Conservation (phyloP, 352 stramenopile genomes). For the Phytophthora syringae region DNA sequence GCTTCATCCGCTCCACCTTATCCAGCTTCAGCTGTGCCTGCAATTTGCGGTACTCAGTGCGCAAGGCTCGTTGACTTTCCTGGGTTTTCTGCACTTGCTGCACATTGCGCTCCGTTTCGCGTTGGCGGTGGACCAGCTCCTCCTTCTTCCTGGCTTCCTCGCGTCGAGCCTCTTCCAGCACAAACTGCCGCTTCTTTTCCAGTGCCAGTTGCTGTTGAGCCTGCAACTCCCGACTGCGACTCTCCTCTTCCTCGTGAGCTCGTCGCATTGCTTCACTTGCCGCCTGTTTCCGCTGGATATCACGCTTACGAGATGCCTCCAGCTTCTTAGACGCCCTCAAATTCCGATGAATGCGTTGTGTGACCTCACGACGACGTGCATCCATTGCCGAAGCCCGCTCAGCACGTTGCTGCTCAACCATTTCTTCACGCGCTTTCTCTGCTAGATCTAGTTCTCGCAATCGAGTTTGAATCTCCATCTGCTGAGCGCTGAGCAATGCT, state of each 20-base stretch:
- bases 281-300: slow-evolving; percentile 69
- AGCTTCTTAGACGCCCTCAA: slow-evolving; percentile 68
- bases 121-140: slow-evolving; percentile 64
- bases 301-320: slow-evolving; percentile 65
- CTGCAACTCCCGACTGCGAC: slow-evolving; percentile 57
- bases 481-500: slow-evolving; percentile 60
- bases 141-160: slow-evolving; percentile 86
- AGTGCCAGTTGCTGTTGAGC: slow-evolving; percentile 73
- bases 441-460: slow-evolving; percentile 69
- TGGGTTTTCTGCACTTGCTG: slow-evolving; percentile 75
- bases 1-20: slow-evolving; percentile 93
- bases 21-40: slow-evolving; percentile 88
- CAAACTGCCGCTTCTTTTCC: slow-evolving; percentile 73
- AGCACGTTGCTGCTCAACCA: slow-evolving; percentile 75
- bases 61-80: slow-evolving; percentile 72
- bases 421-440: slow-evolving; percentile 69
- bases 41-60: slow-evolving; percentile 86
- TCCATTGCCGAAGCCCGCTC: slow-evolving; percentile 75
- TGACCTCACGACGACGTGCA: slow-evolving; percentile 59
- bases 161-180: slow-evolving; percentile 65
- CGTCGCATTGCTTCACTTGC: slow-evolving; percentile 59
- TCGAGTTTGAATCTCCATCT: slow-evolving; percentile 68
- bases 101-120: slow-evolving; percentile 75
- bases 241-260: slow-evolving; percentile 70
- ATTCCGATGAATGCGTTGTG: slow-evolving; percentile 73